Evolutionary conservation across 192 early-diverging fungal species (phyloP).

Genomic region (Allomyces macrogynus): DNA sequence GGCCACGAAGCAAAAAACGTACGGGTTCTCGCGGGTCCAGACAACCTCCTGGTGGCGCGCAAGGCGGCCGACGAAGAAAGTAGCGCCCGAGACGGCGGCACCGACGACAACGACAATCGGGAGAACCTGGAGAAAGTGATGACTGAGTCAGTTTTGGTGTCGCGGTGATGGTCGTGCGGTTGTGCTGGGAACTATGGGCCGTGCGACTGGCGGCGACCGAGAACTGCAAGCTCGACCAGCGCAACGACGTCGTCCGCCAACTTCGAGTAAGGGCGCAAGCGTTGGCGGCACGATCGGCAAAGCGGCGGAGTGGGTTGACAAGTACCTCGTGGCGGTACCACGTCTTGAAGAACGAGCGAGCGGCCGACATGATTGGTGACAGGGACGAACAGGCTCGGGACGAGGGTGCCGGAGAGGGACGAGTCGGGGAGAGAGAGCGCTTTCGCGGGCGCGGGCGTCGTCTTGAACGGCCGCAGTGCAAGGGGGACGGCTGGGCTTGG

Average conservation of each 20-base stretch:
- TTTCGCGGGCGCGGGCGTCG: too few relatives aligned
- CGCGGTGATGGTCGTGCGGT: too few relatives aligned
- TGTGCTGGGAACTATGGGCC: too few relatives aligned
- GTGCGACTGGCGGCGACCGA: too few relatives aligned
- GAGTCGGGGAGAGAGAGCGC: too few relatives aligned
- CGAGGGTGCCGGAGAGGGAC: too few relatives aligned
- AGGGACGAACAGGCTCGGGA: too few relatives aligned
- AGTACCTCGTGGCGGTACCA: constrained; percentile 1
- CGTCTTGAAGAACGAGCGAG: not conserved
- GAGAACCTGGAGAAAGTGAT: constrained; percentile 1
- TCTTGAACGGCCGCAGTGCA: too few relatives aligned
- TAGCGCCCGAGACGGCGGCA: constrained; percentile 7
- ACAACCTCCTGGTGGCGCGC: constrained; percentile 11
- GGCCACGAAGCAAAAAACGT: too few relatives aligned
- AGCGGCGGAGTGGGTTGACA: not conserved
- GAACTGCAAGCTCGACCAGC: too few relatives aligned
- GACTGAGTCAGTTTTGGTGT: not conserved
- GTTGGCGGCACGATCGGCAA: not conserved
- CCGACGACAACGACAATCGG: constrained; percentile 11
- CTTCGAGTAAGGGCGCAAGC: not conserved
- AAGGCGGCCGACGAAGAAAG: constrained; percentile 9
- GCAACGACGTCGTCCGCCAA: too few relatives aligned
- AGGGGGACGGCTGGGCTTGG: too few relatives aligned
- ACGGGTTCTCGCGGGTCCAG: constrained; percentile 10
- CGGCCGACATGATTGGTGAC: not conserved